These are phyloP conservation scores for Stereum hirsutum DNA, from an alignment of 1,284 basidiomycete genomes.

Conservation along the genomic window DNA sequence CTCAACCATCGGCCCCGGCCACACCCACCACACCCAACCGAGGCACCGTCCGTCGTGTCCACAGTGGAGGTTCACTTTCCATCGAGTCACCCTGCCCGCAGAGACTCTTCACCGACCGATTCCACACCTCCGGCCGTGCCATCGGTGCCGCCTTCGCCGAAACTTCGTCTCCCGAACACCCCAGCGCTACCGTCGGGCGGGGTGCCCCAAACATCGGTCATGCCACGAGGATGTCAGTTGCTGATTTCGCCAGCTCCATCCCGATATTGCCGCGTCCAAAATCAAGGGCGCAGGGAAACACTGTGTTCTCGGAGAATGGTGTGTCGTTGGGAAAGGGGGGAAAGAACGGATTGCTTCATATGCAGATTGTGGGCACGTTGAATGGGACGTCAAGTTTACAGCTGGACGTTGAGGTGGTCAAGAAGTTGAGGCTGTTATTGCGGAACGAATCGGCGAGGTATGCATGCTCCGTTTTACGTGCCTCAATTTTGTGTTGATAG, in stretches of 20 bases:
- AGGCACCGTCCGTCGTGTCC: constrained; percentile 45
- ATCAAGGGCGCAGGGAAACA: constrained; percentile 9
- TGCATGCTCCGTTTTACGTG: constrained; percentile 7
- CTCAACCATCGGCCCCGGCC: too few species aligned
- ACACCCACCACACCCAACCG: constrained; percentile 16
- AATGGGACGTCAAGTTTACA: constrained; percentile 55
- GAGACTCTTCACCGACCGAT: constrained; percentile 17
- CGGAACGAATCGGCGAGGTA: constrained; percentile 82
- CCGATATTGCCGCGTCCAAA: constrained; percentile 35
- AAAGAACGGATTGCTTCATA: constrained; percentile 36
- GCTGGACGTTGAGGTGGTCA: constrained; percentile 67
- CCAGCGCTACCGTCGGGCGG: neutral
- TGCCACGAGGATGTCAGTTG: too few species aligned
- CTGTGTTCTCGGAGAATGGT: neutral
- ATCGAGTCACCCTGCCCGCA: constrained; percentile 41
- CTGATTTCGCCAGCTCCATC: constrained; percentile 43
- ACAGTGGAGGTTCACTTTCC: constrained; percentile 54
- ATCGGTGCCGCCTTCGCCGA: neutral
- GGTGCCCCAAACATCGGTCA: constrained; percentile 25
- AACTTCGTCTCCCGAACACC: neutral
- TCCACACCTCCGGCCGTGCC: constrained; percentile 18
- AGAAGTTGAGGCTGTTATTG: constrained; percentile 71
- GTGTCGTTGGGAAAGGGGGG: constrained; percentile 33
- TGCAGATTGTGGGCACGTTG: constrained; percentile 55
- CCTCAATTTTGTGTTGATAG: constrained; percentile 7